Evolutionary conservation across 108 stramenopile species (phyloP), one percentile per base, ranked within the genome.

Genomic region (Stephanodiscus triporus): DNA sequence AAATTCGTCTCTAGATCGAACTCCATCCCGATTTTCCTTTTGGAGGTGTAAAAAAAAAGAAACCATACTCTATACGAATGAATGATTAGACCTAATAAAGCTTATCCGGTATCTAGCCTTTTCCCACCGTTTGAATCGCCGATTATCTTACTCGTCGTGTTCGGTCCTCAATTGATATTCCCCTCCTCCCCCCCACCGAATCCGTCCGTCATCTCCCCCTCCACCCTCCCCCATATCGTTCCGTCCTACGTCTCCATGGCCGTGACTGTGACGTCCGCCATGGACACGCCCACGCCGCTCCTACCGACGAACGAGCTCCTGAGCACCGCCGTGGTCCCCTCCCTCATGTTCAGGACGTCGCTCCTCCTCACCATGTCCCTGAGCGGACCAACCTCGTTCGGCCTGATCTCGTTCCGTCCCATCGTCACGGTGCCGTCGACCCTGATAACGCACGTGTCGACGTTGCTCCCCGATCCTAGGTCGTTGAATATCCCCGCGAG

Each of bases 401-500:
- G 91, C 51, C 61, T 88, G 62, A 95, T 84, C 63, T 80, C 88
- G 65, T 88, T 87, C 66, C 94, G 88, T 27, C 83, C 84, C 57
- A 89, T 81, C 63, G 81, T 76, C 47, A 85, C 80, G 47, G 79
- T 84, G 38, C 85, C 84, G 77, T 96, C 91, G 59, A 63, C 86
- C n/a, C 97, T 81, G 65, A 99, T 95, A 59, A 99, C 84, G 62
- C 94, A 95, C 13, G 97, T 75, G 73, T 99, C 98, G 47, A 91
- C 91, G 79, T 98, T 98, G 64, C 78, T 84, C 4, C 99, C 98
- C 27, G 87, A 89, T 2, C 99, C 98, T 45, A 99, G 83, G 84
- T 99, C 98, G 82, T 99, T 99, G 76, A 97, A 99, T 61, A 99
- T 86, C 29, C 99, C 98, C 1, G 99, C 97, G 40, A 84, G 63